Evolutionary conservation across 225 moss, liverwort and hornwort species (phyloP).

Genomic region (Polytrichum formosum): DNA sequence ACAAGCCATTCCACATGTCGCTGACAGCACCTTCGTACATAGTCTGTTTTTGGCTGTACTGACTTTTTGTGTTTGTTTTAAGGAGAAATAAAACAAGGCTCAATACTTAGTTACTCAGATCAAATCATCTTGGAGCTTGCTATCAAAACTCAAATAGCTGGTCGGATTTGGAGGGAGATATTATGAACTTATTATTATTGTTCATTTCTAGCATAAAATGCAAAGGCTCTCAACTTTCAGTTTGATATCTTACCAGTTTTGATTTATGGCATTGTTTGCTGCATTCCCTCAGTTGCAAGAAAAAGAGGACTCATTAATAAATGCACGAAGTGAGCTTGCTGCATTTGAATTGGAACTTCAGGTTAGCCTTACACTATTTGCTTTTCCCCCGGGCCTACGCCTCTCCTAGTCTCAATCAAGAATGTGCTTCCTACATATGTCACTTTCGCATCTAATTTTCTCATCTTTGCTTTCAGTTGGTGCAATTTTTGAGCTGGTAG

Average conservation of each 20-base stretch:
- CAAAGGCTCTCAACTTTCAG: no score
- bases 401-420: background rate
- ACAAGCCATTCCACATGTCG: background rate
- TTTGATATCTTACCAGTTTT: no score
- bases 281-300: conserved; percentile 29
- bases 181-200: no score
- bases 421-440: background rate
- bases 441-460: background rate
- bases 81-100: background rate
- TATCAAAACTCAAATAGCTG: no score
- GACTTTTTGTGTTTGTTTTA: background rate
- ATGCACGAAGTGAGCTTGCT: conserved; percentile 39
- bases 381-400: background rate
- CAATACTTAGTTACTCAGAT: background rate
- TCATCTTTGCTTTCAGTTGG: background rate
- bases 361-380: conserved; percentile 18
- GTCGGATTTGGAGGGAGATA: no score
- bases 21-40: background rate
- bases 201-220: no score
- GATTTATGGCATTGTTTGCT: no score
- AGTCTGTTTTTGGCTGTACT: background rate
- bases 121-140: no score
- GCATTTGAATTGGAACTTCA: conserved; percentile 51
- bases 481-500: background rate
- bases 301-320: conserved; percentile 36